Conservation (phyloP, 2,329 filamentous ascomycete species). For the Grosmannia serpens region DNA sequence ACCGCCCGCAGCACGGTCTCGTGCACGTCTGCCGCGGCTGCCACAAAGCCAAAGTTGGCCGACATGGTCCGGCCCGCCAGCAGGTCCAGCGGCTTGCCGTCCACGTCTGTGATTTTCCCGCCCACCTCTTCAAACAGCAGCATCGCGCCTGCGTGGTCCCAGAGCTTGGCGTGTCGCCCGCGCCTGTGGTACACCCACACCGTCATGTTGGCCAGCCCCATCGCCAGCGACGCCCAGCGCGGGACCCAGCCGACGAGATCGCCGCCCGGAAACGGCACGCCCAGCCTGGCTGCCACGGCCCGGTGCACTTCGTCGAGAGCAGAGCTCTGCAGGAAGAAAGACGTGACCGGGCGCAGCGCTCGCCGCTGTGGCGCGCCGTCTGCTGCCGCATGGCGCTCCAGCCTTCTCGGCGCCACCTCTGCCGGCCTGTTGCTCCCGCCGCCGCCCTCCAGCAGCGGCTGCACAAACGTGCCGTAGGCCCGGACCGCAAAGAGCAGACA, state of each 20-base stretch:
- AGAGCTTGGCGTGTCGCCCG: slow-evolving; percentile 39
- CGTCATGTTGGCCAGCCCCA: slow-evolving; percentile 40
- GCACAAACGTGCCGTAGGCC: slow-evolving; percentile 35
- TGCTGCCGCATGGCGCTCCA: slow-evolving; percentile 20
- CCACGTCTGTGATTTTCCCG: slow-evolving; percentile 42
- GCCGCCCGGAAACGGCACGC: slow-evolving; percentile 31
- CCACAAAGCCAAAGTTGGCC: slow-evolving; percentile 44
- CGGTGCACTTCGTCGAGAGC: slow-evolving; percentile 36
- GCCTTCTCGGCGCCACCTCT: slow-evolving; percentile 14
- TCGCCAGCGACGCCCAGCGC: slow-evolving; percentile 40
- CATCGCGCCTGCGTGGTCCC: slow-evolving; percentile 51
- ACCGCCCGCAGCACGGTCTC: slow-evolving; percentile 26
- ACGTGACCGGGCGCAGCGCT: slow-evolving; percentile 33
- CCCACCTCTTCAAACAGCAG: slow-evolving; percentile 45
- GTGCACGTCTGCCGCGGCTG: slow-evolving; percentile 35
- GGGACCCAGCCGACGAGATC: slow-evolving; percentile 47
- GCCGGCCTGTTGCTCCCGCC: neutral
- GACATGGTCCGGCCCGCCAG: slow-evolving; percentile 34
- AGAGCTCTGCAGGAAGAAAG: slow-evolving; percentile 33
- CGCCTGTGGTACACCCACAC: slow-evolving; percentile 44
- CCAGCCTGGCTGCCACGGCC: slow-evolving; percentile 29
- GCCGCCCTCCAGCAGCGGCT: slow-evolving; percentile 20
- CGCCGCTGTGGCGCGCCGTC: slow-evolving; percentile 7
- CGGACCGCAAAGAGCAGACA: slow-evolving; percentile 39
- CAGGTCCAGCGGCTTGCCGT: slow-evolving; percentile 39